phyloP scores from a whole-genome alignment of 495 filamentous ascomycete genomes.

The Xylaria flabelliformis region DNA sequence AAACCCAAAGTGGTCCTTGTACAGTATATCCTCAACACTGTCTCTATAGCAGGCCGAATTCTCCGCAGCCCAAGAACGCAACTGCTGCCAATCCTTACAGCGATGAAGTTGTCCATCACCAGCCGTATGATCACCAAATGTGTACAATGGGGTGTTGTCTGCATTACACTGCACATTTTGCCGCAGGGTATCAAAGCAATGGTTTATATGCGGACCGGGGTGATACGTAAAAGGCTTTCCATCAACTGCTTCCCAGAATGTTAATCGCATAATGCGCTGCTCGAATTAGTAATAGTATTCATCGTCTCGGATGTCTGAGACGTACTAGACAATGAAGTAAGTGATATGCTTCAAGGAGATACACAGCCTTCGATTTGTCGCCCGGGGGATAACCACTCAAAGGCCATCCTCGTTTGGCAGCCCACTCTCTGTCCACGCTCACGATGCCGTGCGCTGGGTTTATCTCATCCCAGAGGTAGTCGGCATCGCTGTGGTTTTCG shows the following conservation, averaged over 20 bases:
- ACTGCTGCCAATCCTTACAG: slow-evolving; percentile 9
- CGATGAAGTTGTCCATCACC: slow-evolving; percentile 16
- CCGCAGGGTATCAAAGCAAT: slow-evolving; percentile 19
- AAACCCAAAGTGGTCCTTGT: slow-evolving; percentile 15
- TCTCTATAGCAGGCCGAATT: slow-evolving; percentile 13
- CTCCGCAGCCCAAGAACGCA: slow-evolving; percentile 2
- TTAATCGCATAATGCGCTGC: slow-evolving; percentile 16
- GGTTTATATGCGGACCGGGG: slow-evolving; percentile 6
- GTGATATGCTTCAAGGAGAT: slow-evolving; percentile 19
- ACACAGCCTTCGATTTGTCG: slow-evolving; percentile 13
- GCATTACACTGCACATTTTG: slow-evolving; percentile 15
- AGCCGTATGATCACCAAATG: slow-evolving; percentile 13
- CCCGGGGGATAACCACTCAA: slow-evolving; percentile 3
- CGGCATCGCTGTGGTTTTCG: slow-evolving; percentile 5
- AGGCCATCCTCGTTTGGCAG: slow-evolving; percentile 3
- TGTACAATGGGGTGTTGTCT: slow-evolving; percentile 17
- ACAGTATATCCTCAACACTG: slow-evolving; percentile 15
- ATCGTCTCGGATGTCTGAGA: not conserved
- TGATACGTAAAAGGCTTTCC: slow-evolving; percentile 12
- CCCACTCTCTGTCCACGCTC: slow-evolving; percentile 14
- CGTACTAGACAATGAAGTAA: slow-evolving; percentile 16
- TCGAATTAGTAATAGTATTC: not conserved
- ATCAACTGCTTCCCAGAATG: slow-evolving; percentile 15
- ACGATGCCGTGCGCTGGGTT: slow-evolving; percentile 19
- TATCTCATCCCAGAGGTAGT: slow-evolving; percentile 16